phyloP scores from a whole-genome alignment of 371 early-diverging fungal genomes.

The Sanchytrium tribonematis region DNA sequence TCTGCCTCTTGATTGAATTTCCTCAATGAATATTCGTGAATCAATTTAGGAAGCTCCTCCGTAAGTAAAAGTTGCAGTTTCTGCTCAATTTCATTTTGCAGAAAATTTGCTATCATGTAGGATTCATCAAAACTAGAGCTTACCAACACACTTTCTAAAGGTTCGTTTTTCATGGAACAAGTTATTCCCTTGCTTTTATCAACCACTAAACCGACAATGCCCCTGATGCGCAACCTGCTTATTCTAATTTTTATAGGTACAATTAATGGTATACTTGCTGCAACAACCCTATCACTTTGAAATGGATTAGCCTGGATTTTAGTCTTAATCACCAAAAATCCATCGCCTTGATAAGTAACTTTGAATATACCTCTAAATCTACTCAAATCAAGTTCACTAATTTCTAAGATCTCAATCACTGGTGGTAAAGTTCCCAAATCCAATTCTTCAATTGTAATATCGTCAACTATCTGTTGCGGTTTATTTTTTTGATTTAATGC shows the following conservation, averaged over 20 bases:
- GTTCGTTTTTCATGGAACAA: slow-evolving; percentile 82
- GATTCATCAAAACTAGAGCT: slow-evolving; percentile 77
- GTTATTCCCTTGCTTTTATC: slow-evolving; percentile 72
- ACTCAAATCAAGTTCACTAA: slow-evolving; percentile 68
- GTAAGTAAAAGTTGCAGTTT: slow-evolving; percentile 57
- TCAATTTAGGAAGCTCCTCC: slow-evolving; percentile 68
- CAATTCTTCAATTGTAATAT: slow-evolving; percentile 61
- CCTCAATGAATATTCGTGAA: slow-evolving; percentile 21
- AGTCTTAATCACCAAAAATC: slow-evolving; percentile 62
- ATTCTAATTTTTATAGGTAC: slow-evolving; percentile 84
- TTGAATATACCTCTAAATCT: slow-evolving; percentile 82
- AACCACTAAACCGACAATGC: slow-evolving; percentile 72
- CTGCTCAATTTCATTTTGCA: slow-evolving; percentile 70
- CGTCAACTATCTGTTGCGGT: slow-evolving; percentile 61
- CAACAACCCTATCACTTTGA: slow-evolving; percentile 25
- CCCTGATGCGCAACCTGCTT: slow-evolving; percentile 51
- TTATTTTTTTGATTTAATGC: slow-evolving; percentile 74
- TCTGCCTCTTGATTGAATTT: not conserved
- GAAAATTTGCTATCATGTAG: slow-evolving; percentile 43
- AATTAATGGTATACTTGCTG: slow-evolving; percentile 66
- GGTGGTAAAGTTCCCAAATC: slow-evolving; percentile 87
- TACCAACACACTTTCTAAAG: slow-evolving; percentile 64
- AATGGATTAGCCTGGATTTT: slow-evolving; percentile 42
- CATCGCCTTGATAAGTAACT: slow-evolving; percentile 71
- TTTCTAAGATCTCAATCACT: slow-evolving; percentile 84